Base-by-base conservation (phyloP, 805 yeast genomes). In the Myxozyma mucilagina region DNA sequence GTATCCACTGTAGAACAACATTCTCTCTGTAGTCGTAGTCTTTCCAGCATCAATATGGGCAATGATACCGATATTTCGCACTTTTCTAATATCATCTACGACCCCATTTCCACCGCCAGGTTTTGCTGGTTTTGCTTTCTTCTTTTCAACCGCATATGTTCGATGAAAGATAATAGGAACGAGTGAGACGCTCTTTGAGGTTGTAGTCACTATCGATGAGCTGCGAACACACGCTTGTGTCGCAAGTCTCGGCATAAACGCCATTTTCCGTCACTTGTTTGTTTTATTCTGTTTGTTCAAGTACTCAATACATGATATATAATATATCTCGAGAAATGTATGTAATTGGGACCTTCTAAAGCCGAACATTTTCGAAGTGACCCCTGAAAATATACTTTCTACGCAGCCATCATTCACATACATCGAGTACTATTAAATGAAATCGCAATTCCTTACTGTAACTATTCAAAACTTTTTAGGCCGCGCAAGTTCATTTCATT, bases 31-130 rank as follows among this genome's bases (percentile, higher is more conserved):
- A 0, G 99, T 92, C 1, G 99, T 94, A 3, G 99, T 94, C 74
- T 94, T 94, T 0, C 99, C 99, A 2, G 99, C 99, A 78, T 94
- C 99, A 56, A 94, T 94, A 72, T 94, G 99, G n/a, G 99, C 99
- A 44, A 94, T 91, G 68, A 94, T 90, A 1, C 99, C 99, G 38
- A 94, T 89, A 74, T 94, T 93, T 62, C 99, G 78, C 31, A 61
- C 62, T 13, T 45, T 29, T 32, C 53, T 18, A 18, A 52, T 56
- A 47, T 56, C 56, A 20, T 35, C 29, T 4, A 20, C 54, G n/a
- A 39, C 24, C n/a, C 24, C 47, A 43, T 47, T 16, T 16, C n/a
- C 54, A 7, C n/a, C 20, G 35, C 39, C 18, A 5, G 11, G 14
- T 41, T 34, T 56, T 14, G 1, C 13, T 13, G 35, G 41, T 29